Conservation (phyloP, 2,329 filamentous ascomycete species). For the Aspergillus jensenii region DNA sequence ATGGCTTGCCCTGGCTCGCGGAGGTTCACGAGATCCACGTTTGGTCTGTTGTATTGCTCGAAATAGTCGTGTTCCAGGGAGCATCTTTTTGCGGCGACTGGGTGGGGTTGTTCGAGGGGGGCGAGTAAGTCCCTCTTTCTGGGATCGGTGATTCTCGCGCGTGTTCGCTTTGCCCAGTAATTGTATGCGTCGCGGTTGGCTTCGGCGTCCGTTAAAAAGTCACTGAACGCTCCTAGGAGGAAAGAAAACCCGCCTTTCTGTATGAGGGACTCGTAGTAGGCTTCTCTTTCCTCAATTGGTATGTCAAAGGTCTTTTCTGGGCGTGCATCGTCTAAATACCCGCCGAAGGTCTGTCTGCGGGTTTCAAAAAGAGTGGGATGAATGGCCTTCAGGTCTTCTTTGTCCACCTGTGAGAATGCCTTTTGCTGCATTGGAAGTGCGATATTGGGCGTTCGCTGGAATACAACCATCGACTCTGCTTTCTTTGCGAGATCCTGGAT, state of each 20-base stretch:
- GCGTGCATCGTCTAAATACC: slow-evolving; percentile 53
- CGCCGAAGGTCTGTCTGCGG: slow-evolving; percentile 55
- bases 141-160: slow-evolving; percentile 52
- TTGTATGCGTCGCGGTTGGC: slow-evolving; percentile 56
- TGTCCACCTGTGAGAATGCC: not conserved
- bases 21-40: slow-evolving; percentile 50
- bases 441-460: slow-evolving; percentile 67
- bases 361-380: slow-evolving; percentile 52
- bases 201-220: slow-evolving; percentile 46
- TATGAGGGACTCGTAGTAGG: slow-evolving; percentile 52
- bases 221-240: slow-evolving; percentile 54
- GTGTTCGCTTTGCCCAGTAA: slow-evolving; percentile 57
- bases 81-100: slow-evolving; percentile 55
- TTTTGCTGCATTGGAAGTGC: slow-evolving; percentile 47
- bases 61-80: slow-evolving; percentile 53
- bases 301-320: slow-evolving; percentile 56
- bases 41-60: slow-evolving; percentile 49
- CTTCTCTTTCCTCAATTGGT: slow-evolving; percentile 47
- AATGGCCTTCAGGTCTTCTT: slow-evolving; percentile 31
- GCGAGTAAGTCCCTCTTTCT: slow-evolving; percentile 54
- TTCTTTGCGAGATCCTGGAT: slow-evolving; percentile 57
- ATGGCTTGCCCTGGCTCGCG: slow-evolving; percentile 47
- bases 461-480: slow-evolving; percentile 50
- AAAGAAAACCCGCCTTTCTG: slow-evolving; percentile 54
- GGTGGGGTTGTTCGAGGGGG: slow-evolving; percentile 54